Conservation (phyloP, 345 rosid species). For the Eucalyptus cloeziana region DNA sequence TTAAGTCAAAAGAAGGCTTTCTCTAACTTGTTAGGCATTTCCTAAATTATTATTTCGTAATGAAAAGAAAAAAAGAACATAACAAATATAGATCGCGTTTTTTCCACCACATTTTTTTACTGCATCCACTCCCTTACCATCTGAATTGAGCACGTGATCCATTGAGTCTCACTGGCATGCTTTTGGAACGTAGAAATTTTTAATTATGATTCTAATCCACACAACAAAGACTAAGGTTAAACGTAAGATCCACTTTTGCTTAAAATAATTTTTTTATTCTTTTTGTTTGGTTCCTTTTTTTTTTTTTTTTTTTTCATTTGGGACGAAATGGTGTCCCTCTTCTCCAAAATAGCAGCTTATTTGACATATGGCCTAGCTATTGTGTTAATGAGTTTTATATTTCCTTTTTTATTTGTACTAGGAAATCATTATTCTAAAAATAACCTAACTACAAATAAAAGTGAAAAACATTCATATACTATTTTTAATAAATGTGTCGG, state of each 20-base stretch:
- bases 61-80: too few relatives aligned
- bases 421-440: not conserved
- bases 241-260: not conserved
- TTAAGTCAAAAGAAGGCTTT: too few relatives aligned
- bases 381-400: not conserved
- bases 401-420: not conserved
- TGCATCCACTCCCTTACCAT: too few relatives aligned
- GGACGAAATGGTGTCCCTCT: not conserved
- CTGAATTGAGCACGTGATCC: too few relatives aligned
- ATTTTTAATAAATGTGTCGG: not conserved
- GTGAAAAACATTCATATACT: not conserved
- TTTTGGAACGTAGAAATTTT: not conserved
- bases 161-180: not conserved
- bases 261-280: not conserved
- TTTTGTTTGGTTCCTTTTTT: not conserved
- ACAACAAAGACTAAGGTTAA: not conserved
- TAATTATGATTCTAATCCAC: not conserved
- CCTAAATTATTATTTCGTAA: too few relatives aligned
- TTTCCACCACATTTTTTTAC: too few relatives aligned
- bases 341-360: not conserved
- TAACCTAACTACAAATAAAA: not conserved
- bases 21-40: too few relatives aligned
- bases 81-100: too few relatives aligned
- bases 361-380: not conserved
- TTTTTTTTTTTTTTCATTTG: not conserved